These are phyloP conservation scores for Cyberlindnera euphorbiiphila DNA, from an alignment of 805 yeast species.

Conservation along the genomic window DNA sequence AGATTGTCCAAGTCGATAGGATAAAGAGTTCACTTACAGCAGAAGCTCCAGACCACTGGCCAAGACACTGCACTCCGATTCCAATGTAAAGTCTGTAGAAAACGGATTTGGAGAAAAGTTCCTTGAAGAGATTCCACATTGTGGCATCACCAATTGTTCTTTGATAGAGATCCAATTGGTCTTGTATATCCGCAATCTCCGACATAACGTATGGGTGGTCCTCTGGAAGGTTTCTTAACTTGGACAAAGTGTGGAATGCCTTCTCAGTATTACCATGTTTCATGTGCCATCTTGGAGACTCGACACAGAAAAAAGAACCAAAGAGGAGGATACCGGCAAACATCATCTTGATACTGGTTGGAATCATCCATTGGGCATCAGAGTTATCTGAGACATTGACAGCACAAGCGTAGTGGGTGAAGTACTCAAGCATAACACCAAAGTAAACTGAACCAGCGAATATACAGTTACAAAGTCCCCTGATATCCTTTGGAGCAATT, in stretches of 20 bases:
- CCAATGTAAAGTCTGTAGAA: slow-evolving; percentile 45
- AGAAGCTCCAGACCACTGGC: slow-evolving; percentile 58
- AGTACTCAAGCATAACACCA: slow-evolving; percentile 48
- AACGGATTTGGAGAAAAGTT: slow-evolving; percentile 36
- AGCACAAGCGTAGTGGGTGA: slow-evolving; percentile 49
- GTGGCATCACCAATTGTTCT: slow-evolving; percentile 26
- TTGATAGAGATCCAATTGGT: slow-evolving; percentile 38
- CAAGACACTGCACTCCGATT: slow-evolving; percentile 40
- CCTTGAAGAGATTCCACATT: slow-evolving; percentile 28
- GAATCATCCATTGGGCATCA: slow-evolving; percentile 48
- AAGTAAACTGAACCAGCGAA: slow-evolving; percentile 57
- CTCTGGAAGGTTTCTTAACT: slow-evolving; percentile 39
- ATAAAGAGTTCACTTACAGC: too few relatives aligned
- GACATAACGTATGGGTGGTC: slow-evolving; percentile 48
- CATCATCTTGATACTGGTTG: slow-evolving; percentile 44
- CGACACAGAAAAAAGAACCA: slow-evolving; percentile 11
- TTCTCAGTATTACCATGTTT: slow-evolving; percentile 9
- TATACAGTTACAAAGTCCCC: slow-evolving; percentile 49
- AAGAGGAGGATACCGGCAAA: slow-evolving; percentile 35
- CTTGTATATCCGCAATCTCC: slow-evolving; percentile 48
- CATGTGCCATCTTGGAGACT: slow-evolving; percentile 15
- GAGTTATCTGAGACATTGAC: slow-evolving; percentile 36
- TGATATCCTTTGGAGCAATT: slow-evolving; percentile 46
- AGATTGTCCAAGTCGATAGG: too few relatives aligned
- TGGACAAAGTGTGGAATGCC: slow-evolving; percentile 31